Conservation (phyloP, 78 protist species). For the Dictyostelium brefeldianum region DNA sequence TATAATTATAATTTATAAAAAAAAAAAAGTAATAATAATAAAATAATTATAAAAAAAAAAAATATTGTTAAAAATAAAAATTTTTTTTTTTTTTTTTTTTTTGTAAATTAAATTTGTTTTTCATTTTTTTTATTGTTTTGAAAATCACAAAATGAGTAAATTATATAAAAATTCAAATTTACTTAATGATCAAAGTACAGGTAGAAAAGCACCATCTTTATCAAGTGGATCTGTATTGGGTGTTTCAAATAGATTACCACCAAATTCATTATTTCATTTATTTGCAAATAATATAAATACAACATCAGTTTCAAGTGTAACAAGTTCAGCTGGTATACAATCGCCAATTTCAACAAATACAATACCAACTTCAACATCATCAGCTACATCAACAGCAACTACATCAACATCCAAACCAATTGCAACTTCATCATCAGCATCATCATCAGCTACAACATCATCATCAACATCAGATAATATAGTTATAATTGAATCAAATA, state of each 20-base stretch:
- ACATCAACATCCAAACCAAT: background rate
- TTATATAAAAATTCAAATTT: background rate
- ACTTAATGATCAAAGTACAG: background rate
- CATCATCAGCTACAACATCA: background rate
- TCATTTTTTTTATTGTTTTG: background rate
- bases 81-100: conserved; percentile 8
- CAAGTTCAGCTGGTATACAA: background rate
- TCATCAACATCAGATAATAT: background rate
- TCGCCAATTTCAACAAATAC: background rate
- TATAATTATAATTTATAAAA: no score
- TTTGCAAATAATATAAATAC: background rate
- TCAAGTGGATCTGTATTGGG: background rate
- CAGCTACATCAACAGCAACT: background rate
- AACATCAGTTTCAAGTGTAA: background rate
- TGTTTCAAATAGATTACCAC: conserved; percentile 35
- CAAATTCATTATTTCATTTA: conserved; percentile 70
- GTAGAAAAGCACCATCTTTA: background rate
- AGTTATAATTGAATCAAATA: background rate
- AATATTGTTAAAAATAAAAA: no score
- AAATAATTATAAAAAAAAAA: no score
- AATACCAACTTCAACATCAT: background rate
- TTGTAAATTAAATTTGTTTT: background rate
- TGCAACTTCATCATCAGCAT: background rate
- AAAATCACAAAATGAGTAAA: background rate
- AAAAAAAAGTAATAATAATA: no score